These are phyloP conservation scores for Capsicum pubescens DNA, from an alignment of 257 asterid genomes.

Conservation along the genomic window DNA sequence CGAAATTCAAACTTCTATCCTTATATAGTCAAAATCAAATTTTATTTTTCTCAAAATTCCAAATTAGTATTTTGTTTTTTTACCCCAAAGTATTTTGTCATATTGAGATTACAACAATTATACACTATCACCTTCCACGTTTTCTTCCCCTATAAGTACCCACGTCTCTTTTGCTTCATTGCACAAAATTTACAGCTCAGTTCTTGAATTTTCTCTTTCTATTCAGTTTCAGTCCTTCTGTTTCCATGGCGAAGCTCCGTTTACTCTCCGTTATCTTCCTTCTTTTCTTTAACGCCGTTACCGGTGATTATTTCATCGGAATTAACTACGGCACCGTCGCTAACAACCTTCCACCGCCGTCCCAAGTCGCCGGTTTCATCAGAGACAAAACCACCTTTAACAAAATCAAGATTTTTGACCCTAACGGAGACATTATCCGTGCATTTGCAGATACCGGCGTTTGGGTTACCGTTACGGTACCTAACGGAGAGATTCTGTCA, in stretches of 20 bases:
- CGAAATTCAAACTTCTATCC: not conserved
- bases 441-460: conserved; percentile 33
- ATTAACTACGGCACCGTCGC: conserved; percentile 40
- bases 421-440: conserved; percentile 33
- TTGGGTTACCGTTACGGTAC: conserved; percentile 25
- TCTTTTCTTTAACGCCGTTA: not conserved
- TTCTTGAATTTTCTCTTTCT: not conserved
- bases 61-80: not conserved
- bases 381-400: conserved; percentile 26
- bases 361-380: conserved; percentile 27
- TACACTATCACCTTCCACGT: not conserved
- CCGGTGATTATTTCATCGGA: conserved; percentile 23
- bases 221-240: not conserved
- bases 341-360: conserved; percentile 35
- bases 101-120: not conserved
- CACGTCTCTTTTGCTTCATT: not conserved
- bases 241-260: not conserved
- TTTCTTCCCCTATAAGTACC: not conserved
- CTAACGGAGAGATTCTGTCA: conserved; percentile 33
- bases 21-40: not conserved
- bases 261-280: not conserved
- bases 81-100: not conserved
- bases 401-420: conserved; percentile 34
- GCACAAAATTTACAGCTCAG: not conserved
- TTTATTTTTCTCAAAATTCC: not conserved